Base-by-base conservation (phyloP, 495 filamentous ascomycete genomes). In the Hypoxylon trugodes region DNA sequence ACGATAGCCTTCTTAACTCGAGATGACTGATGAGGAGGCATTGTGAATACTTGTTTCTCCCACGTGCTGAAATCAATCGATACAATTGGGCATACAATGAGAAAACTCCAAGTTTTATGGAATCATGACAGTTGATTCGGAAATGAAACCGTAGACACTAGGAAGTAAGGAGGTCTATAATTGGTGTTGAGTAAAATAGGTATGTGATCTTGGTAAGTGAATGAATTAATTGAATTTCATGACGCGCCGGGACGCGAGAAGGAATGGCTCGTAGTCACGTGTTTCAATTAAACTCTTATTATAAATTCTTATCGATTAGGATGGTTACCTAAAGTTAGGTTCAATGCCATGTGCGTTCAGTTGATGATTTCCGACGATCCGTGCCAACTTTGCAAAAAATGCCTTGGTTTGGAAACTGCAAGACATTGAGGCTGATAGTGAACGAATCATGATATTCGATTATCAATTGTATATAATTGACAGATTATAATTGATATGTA, bases 1-100 rank as follows among this genome's bases (percentile, higher is more conserved):
- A 41, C 51, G 40, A 53, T 30, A 22, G 52, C 40, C 32, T 59
- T 66, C 37, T 57, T 66, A 3, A 56, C 35, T 24, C 60, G 66
- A 13, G 62, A 61, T 15, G 47, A 50, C 30, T 62, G 52, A 10
- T 65, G 69, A 48, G 59, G 65, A 53, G 69, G 59, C 69, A 71
- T 71, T 53, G 45, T 35, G 16, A 45, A 26, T 42, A 18, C 33
- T 46, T 52, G 6, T 41, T 10, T 15, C n/a, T 30, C 22, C 15
- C 35, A 32, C 13, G n/a, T n/a, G 13, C 28, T 32, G 21, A 46
- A 42, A 36, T 28, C 28, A 26, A 57, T 28, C 28, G 22, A 57
- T 3, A 37, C 9, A 45, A 18, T 41, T 35, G 26, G 37, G 22
- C 4, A 13, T n/a, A 41, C 6, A 49, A 19, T 21, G 12, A 49